Evolutionary conservation across 257 asterid genomes (phyloP).

Genomic region (Schizonepeta tenuifolia): DNA sequence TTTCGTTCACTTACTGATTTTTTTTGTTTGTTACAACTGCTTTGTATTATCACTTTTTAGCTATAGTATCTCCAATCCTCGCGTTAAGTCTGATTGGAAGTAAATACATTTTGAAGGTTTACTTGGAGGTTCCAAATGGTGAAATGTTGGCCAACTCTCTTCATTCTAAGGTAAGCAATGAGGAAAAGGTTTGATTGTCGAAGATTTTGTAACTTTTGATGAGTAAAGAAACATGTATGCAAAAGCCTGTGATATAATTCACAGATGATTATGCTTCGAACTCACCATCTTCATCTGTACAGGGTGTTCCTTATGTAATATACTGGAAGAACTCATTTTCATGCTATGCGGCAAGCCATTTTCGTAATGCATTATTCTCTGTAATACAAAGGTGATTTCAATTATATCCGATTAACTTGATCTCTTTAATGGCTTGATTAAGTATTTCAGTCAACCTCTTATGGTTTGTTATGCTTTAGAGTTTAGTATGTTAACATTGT

Average conservation of each 20-base stretch:
- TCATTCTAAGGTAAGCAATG: constrained; percentile 69
- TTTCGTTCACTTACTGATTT: not conserved
- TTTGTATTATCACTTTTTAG: not conserved
- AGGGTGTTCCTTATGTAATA: constrained; percentile 88
- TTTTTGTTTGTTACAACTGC: constrained; percentile 12
- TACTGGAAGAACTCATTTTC: constrained; percentile 81
- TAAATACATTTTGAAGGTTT: constrained; percentile 64
- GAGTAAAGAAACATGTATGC: not conserved
- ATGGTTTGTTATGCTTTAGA: not conserved
- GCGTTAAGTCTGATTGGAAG: constrained; percentile 29
- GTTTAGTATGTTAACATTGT: not conserved
- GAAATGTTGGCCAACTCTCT: constrained; percentile 80
- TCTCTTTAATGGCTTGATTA: constrained; percentile 5
- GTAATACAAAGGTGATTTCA: constrained; percentile 74
- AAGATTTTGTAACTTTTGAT: not conserved
- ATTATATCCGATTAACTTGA: not conserved
- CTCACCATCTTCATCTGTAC: constrained; percentile 36
- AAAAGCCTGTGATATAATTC: constrained; percentile 16
- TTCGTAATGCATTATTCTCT: constrained; percentile 80
- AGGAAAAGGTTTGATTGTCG: constrained; percentile 20
- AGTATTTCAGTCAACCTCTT: not conserved
- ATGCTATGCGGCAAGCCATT: constrained; percentile 75
- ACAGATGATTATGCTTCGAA: constrained; percentile 31
- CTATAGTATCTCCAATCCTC: constrained; percentile 4
- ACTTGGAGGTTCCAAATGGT: constrained; percentile 88